A percentile compares a stretch with the other conserved stretches of the same genome.
These are phyloP conservation scores for Sequoia sempervirens DNA, from an alignment of 75 land plant species.

Conservation along the genomic window DNA sequence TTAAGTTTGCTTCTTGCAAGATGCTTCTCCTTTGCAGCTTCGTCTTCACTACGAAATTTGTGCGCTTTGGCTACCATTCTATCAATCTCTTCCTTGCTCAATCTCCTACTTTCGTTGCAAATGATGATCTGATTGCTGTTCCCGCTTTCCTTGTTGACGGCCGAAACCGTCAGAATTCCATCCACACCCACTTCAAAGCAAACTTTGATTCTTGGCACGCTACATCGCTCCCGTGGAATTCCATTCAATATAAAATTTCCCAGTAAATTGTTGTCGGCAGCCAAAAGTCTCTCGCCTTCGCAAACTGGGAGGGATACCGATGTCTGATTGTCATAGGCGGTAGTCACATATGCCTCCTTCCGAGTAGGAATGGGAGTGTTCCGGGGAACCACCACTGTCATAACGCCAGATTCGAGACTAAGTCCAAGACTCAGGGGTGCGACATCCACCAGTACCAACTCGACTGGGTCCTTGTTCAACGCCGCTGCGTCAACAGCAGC, in stretches of 20 bases:
- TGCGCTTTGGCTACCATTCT: too few species aligned
- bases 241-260: constrained; percentile 8
- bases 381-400: constrained; percentile 19
- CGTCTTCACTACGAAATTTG: too few species aligned
- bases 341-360: not conserved
- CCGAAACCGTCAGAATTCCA: constrained; percentile 31
- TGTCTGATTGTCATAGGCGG: constrained; percentile 5
- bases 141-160: not conserved
- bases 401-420: not conserved
- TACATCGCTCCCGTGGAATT: not conserved
- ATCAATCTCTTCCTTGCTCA: too few species aligned
- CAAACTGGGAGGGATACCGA: not conserved
- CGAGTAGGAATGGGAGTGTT: constrained; percentile 17
- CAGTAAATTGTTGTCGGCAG: constrained; percentile 15
- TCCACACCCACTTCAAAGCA: constrained; percentile 16
- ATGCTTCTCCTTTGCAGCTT: too few species aligned
- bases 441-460: not conserved
- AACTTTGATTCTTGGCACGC: not conserved
- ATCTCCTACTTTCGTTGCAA: not conserved
- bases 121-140: not conserved
- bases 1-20: too few species aligned
- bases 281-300: constrained; percentile 15
- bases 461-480: not conserved
- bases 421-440: not conserved
- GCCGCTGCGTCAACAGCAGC: not conserved